Base-by-base conservation (phyloP, 23 red algal genomes). In the Cyanidioschyzon merolae region DNA sequence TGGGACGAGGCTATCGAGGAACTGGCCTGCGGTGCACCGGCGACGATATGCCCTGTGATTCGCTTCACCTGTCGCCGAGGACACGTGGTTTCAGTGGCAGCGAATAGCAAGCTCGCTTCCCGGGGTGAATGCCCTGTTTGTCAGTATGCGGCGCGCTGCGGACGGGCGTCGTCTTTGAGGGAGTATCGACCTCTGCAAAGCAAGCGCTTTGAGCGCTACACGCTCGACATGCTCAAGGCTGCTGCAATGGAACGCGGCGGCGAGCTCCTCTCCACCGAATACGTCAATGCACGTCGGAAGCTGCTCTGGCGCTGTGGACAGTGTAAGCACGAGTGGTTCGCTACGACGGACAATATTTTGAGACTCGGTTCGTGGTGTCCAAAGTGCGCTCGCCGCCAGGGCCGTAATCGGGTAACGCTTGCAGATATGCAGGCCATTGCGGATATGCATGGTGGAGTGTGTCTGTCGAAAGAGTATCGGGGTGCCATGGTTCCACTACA, bases 221-320 rank as follows among this genome's bases (percentile, higher is more conserved):
- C 45, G 45, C 45, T 54, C 45, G 45, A 54, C 7, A 54, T 54
- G 45, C 45, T 54, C 45, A 21, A 38, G 21, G 74, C 75, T 3
- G 21, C 77, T 12, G 88, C 88, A 2, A 58, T 50, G 1, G 3
- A 38, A n/a, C 83, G 83, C 0, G 68, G 83, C 77, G 89, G 89
- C 27, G 50, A 40, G 18, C 39, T 80, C 34, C 75, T 92, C 58
- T 86, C 89, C 0, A 75, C 74, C 38, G 74, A 79, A 3, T 92
- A 92, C 31, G 41, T 78, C 0, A 77, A 86, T 41, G 79, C 89
- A 0, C 77, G 84, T 1, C 83, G 74, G 54, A 77, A 83, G 30
- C 71, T 92, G n/a, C 17, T 83, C 35, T 92, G 89, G 89, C 77
- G 74, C n/a, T 92, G 89, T 76, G 83, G 74, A 18, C 50, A 68